Conservation (phyloP, 257 asterid genomes). For the Solanum lycopersicoides region DNA sequence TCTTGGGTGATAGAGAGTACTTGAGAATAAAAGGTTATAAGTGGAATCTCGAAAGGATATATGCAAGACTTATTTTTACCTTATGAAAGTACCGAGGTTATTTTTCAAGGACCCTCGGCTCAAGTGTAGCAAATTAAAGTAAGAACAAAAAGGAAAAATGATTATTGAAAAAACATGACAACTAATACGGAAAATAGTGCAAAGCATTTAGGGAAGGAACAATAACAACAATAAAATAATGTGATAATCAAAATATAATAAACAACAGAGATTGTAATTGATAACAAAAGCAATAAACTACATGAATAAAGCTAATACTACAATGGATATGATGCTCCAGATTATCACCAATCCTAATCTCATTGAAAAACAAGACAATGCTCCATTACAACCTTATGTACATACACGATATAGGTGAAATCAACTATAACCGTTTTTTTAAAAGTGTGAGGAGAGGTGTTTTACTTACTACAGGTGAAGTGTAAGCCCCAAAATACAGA, state of each 20-base stretch:
- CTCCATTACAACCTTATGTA: background rate
- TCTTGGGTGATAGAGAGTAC: background rate
- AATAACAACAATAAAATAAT: no score
- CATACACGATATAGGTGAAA: no score
- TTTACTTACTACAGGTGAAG: background rate
- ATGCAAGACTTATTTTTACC: background rate
- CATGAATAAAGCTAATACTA: background rate
- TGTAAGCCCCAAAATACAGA: background rate
- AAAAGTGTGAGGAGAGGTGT: background rate
- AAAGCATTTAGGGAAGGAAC: no score
- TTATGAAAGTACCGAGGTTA: background rate
- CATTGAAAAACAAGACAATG: background rate
- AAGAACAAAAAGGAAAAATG: background rate
- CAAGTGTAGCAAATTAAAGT: background rate
- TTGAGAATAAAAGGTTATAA: background rate
- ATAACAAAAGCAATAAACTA: background rate
- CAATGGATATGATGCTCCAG: background rate
- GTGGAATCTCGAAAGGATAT: background rate
- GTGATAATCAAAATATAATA: background rate
- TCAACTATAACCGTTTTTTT: no score
- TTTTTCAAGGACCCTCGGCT: no score
- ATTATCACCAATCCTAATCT: background rate
- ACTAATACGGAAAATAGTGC: background rate
- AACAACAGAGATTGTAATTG: background rate
- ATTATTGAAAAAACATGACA: background rate